Conservation (phyloP, 1,139 yeast species). For the Taphrina flavorubra region DNA sequence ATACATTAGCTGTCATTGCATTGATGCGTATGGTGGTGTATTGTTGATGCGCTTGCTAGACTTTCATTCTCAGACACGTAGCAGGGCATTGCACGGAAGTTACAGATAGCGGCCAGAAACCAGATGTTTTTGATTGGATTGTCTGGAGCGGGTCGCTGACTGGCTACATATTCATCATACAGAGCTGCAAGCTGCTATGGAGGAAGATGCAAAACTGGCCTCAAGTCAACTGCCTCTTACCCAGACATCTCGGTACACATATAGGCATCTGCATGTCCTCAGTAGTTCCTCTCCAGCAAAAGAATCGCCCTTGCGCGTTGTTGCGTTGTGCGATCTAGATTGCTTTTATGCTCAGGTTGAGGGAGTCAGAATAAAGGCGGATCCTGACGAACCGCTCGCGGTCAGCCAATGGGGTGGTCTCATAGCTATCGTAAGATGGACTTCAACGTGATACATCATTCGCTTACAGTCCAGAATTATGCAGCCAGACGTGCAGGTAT, state of each 20-base stretch:
- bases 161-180: too few species aligned
- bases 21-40: too few species aligned
- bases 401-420: constrained; percentile 92
- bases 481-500: constrained; percentile 59
- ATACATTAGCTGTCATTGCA: too few species aligned
- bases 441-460: background rate
- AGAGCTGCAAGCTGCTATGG: background rate
- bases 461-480: constrained; percentile 13
- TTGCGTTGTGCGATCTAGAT: constrained; percentile 87
- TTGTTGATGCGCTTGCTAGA: too few species aligned
- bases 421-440: constrained; percentile 67
- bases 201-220: background rate
- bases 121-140: too few species aligned
- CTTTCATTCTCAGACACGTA: too few species aligned
- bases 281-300: constrained; percentile 33
- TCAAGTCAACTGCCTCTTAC: constrained; percentile 14
- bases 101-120: too few species aligned
- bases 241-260: constrained; percentile 22
- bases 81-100: too few species aligned
- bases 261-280: constrained; percentile 31
- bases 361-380: constrained; percentile 70
- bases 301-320: constrained; percentile 60
- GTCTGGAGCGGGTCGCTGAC: too few species aligned
- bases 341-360: constrained; percentile 95
- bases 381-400: constrained; percentile 78